Percentiles rank a stretch among this genome's conserved stretches.
Conservation (phyloP, 768 basidiomycete genomes). For the Tremella yokohamensis region DNA sequence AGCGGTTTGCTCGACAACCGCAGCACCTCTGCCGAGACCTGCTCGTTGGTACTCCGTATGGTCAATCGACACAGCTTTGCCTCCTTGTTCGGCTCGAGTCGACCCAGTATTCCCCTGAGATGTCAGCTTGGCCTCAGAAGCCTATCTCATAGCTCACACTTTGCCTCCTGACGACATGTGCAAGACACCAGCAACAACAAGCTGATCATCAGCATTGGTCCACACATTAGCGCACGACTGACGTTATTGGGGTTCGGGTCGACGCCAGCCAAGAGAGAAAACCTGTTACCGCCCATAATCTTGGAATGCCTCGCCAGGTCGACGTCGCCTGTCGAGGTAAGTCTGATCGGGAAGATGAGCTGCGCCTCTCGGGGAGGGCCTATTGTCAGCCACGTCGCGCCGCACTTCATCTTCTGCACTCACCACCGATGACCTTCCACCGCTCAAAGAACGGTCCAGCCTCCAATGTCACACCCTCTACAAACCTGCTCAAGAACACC, state of each 20-base stretch:
- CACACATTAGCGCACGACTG: constrained; percentile 12
- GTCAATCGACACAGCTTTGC: constrained; percentile 96
- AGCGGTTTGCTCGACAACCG: constrained; percentile 48
- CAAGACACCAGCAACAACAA: constrained; percentile 92
- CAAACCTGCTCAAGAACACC: constrained; percentile 82
- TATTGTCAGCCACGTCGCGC: constrained; percentile 10
- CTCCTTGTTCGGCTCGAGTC: constrained; percentile 90
- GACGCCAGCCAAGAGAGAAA: constrained; percentile 74
- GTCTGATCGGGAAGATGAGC: constrained; percentile 71
- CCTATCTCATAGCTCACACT: constrained; percentile 53
- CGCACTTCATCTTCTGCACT: constrained; percentile 9
- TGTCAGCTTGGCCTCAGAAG: constrained; percentile 10
- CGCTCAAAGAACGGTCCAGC: constrained; percentile 89
- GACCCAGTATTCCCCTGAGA: constrained; percentile 70
- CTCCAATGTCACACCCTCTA: constrained; percentile 84
- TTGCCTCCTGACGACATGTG: constrained; percentile 89
- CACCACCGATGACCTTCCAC: constrained; percentile 91
- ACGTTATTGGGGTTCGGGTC: constrained; percentile 90
- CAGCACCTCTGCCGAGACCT: constrained; percentile 58
- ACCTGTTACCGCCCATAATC: constrained; percentile 70
- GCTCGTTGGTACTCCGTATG: constrained; percentile 89
- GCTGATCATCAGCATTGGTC: constrained; percentile 16
- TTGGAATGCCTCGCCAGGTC: constrained; percentile 70
- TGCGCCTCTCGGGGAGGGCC: constrained; percentile 88
- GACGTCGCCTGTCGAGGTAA: constrained; percentile 65